Base-by-base conservation (phyloP, 73 alveolate genomes). In the Tetrahymena malaccensis region DNA sequence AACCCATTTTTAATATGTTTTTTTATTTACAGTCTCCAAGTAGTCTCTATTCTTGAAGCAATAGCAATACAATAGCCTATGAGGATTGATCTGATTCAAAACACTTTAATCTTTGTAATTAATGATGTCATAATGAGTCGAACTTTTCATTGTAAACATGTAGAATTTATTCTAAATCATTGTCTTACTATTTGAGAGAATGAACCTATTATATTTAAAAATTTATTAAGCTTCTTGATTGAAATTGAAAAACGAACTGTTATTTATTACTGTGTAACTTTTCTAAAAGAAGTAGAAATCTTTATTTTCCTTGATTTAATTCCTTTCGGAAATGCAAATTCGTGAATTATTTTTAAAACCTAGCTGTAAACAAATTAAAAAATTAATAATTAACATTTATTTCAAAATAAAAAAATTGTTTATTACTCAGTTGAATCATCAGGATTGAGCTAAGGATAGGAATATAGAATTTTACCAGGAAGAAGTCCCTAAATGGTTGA, bases 21-120 rank as follows among this genome's bases (percentile, higher is more conserved):
- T 19, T 50, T 35, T 35, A n/a, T 11, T n/a, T 70, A 70, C 89
- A 5, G 97, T 95, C 40, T 95, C 97, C 9, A 95, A 43, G 37
- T 21, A 95, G 85, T 95, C 97, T 17, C 94, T 35, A 56, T 85
- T 94, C n/a, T 94, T 43, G 35, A 95, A 43, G 40, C 95, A 95
- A 50, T 85, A 85, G 37, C 97, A 94, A 44, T 95, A 95, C 27
- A 95, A 43, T 31, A 85, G 21, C 31, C 83, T 95, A 55, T 95
- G 95, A 27, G 97, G 97, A 89, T 95, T 95, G 10, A 84, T 50
- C 22, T 34, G 22, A 85, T 50, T 55, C 43, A 89, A 31, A 40
- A 95, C 83, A 34, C 43, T 25, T 7, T 95, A 34, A 89, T 95
- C 94, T 21, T 35, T 34, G 93, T 27, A 25, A 9, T 70, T 27